A percentile compares a stretch with the other conserved stretches of the same genome.
phyloP scores from a whole-genome alignment of 139 green algal species.

The Chlamydomonas eustigma region DNA sequence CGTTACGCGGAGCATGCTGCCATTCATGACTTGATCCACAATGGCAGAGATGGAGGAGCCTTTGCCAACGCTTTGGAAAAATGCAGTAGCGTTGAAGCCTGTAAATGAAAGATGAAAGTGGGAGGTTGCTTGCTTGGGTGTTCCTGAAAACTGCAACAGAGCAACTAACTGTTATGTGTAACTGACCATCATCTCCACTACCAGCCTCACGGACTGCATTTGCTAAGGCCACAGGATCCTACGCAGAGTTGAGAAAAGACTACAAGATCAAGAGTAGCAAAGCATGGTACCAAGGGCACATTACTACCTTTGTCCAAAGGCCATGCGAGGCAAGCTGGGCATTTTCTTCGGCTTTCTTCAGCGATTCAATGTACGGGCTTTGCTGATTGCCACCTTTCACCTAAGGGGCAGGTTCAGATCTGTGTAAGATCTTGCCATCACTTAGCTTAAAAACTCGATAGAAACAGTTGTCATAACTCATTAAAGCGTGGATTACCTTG shows the following conservation, averaged over 20 bases:
- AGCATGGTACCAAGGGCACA: not conserved
- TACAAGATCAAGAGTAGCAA: not conserved
- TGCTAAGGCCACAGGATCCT: conserved; percentile 40
- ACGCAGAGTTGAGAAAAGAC: too few species aligned
- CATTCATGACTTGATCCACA: conserved; percentile 81
- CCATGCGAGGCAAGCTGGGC: conserved; percentile 68
- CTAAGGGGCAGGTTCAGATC: too few species aligned
- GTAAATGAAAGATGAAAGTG: too few species aligned
- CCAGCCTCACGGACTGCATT: conserved; percentile 28
- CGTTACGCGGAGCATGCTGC: conserved; percentile 67
- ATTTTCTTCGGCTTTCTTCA: conserved; percentile 62
- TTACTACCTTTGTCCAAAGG: conserved; percentile 71
- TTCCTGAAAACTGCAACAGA: too few species aligned
- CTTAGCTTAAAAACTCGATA: not conserved
- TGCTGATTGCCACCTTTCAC: conserved; percentile 52
- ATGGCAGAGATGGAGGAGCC: conserved; percentile 71
- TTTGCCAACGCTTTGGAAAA: conserved; percentile 67
- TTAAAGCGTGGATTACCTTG: conserved; percentile 52
- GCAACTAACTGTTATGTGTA: too few species aligned
- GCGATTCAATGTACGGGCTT: conserved; percentile 77
- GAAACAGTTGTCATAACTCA: not conserved
- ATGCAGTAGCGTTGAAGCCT: conserved; percentile 45
- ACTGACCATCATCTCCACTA: not conserved
- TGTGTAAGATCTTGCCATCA: too few species aligned
- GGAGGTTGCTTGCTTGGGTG: too few species aligned